phyloP scores from a whole-genome alignment of 345 rosid species.

The Triadica sebifera region DNA sequence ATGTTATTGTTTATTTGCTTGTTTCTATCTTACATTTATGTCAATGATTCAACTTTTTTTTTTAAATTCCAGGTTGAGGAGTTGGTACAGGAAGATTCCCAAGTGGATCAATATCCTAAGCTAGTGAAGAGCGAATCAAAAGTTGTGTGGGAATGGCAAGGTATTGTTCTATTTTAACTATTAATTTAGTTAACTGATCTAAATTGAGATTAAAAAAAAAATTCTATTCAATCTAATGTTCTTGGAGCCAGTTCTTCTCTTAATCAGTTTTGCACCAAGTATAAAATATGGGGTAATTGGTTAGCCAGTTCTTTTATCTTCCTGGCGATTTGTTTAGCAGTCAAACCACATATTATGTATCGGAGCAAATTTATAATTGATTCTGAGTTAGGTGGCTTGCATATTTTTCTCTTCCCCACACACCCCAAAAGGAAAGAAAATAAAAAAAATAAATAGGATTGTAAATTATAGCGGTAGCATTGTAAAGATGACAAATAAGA shows the following conservation, averaged over 20 bases:
- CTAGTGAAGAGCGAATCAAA: conserved; percentile 83
- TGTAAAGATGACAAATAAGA: neutral
- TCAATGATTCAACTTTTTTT: neutral
- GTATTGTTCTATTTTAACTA: conserved; percentile 30
- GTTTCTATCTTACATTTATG: neutral
- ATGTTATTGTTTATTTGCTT: too few relatives aligned
- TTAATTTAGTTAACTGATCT: neutral
- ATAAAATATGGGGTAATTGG: too few relatives aligned
- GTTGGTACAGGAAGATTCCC: conserved; percentile 82
- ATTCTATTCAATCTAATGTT: neutral
- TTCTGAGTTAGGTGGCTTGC: too few relatives aligned
- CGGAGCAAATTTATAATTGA: too few relatives aligned
- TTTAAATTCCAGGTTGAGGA: conserved; percentile 64
- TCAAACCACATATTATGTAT: too few relatives aligned
- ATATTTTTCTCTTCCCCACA: too few relatives aligned
- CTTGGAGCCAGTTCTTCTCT: neutral
- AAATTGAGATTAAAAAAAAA: neutral
- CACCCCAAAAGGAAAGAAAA: too few relatives aligned
- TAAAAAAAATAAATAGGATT: too few relatives aligned
- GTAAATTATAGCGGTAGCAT: neutral
- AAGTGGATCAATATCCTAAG: conserved; percentile 77
- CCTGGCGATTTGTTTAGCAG: too few relatives aligned
- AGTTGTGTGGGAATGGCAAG: conserved; percentile 99
- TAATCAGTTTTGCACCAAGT: neutral
- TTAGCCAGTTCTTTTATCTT: too few relatives aligned